phyloP scores from a whole-genome alignment of 192 early-diverging fungal genomes.

The Podila epicladia region DNA sequence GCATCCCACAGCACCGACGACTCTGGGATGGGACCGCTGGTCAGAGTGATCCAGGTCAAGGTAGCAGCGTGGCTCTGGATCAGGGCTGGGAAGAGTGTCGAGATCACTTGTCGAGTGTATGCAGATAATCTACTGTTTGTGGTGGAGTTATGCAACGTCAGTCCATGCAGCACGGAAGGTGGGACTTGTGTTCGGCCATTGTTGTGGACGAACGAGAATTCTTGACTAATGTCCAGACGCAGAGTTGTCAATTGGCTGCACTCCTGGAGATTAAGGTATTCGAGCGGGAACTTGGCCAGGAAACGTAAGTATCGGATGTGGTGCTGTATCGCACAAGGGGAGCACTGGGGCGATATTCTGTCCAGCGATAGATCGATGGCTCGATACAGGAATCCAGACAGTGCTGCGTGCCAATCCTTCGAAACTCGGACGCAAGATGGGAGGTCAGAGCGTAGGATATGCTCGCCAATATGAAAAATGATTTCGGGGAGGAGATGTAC shows the following conservation, averaged over 20 bases:
- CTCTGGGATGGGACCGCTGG: not conserved
- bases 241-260: not conserved
- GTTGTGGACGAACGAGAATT: not conserved
- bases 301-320: not conserved
- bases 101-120: not conserved
- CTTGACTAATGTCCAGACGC: not conserved
- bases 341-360: not conserved
- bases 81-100: not conserved
- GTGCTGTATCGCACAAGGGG: not conserved
- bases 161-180: not conserved
- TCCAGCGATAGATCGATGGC: not conserved
- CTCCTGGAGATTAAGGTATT: not conserved
- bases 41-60: not conserved
- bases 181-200: not conserved
- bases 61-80: not conserved
- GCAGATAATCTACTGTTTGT: not conserved
- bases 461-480: not conserved
- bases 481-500: not conserved
- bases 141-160: not conserved
- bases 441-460: not conserved
- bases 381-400: not conserved
- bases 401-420: not conserved
- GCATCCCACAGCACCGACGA: not conserved
- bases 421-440: not conserved
- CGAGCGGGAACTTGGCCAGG: not conserved